Base-by-base conservation (phyloP, 192 early-diverging fungal species). In the Backusella tuberculispora region DNA sequence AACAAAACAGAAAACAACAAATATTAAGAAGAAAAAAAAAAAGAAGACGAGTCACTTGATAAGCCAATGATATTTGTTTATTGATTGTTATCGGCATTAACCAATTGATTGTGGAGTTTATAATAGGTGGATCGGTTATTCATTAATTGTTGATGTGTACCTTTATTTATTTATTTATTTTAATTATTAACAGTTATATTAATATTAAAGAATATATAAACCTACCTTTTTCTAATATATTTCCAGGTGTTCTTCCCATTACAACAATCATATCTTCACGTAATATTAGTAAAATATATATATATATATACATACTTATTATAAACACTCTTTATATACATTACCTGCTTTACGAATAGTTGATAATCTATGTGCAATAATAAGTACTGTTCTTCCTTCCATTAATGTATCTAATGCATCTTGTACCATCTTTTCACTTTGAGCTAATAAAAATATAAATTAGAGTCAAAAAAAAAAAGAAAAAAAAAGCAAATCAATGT, bases 361-460 rank as follows among this genome's bases (percentile, higher is more conserved):
- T 19, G 89, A 89, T 65, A 97, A 80, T 43, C 95, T 87, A 75
- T 95, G 88, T 4, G 95, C 95, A 82, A 97, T 92, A 7, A 94
- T 88, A 68, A 97, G 85, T 42, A 94, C 93, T 1, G 95, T 97
- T 46, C 94, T 85, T 60, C 91, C 92, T 38, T 87, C 75, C 82
- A 90, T 86, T 41, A 92, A 81, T 7, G 79, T 77, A 74, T 95
- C 94, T 13, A 95, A 75, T 6, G 94, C 92, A 43, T 82, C 82
- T 80, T 94, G 93, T 13, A 96, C 92, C 24, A 92, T 67, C 19
- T 86, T 78, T 74, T 92, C 92, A 72, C 89, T 90, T 71, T 90
- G 87, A 24, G 90, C 82, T 83, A 79, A 63, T 63, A 41, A 40
- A 0, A 15, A 53, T 37, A n/a, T 37, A 71, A 76, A 38, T 5